These are phyloP conservation scores for Entonaema liquescens DNA, from an alignment of 495 filamentous ascomycete genomes.

Conservation along the genomic window DNA sequence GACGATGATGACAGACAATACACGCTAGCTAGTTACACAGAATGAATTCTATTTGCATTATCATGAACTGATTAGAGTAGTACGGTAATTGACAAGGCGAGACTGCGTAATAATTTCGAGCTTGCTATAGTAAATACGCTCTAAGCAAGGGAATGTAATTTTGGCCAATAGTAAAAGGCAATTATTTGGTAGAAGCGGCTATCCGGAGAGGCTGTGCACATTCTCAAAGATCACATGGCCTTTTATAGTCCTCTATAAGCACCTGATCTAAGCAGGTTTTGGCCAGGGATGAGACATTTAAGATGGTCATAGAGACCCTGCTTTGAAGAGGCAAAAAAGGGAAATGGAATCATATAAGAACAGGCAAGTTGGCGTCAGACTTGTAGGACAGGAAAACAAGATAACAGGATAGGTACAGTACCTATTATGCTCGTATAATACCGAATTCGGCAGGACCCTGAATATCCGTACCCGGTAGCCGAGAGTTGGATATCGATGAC, in stretches of 20 bases:
- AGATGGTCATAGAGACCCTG: neutral
- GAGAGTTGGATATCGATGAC: slow-evolving; percentile 24
- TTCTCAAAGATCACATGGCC: slow-evolving; percentile 22
- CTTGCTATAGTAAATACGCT: neutral
- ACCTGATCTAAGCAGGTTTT: neutral
- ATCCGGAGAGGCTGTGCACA: slow-evolving; percentile 30
- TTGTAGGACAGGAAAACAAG: neutral
- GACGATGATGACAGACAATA: slow-evolving; percentile 41
- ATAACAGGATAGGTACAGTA: neutral
- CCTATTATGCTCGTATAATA: neutral
- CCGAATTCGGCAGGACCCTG: slow-evolving; percentile 39
- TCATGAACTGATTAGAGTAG: neutral
- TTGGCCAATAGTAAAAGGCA: neutral
- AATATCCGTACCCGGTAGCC: slow-evolving; percentile 10
- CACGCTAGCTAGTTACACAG: slow-evolving; percentile 48
- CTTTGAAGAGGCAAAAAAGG: neutral
- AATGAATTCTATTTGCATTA: slow-evolving; percentile 39
- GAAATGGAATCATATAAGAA: neutral
- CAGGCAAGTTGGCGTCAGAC: neutral
- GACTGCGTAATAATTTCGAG: neutral
- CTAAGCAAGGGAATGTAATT: neutral
- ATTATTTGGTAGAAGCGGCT: neutral
- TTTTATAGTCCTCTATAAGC: neutral
- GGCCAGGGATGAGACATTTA: neutral
- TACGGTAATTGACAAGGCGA: neutral